These are phyloP conservation scores for Nakazawaea wyomingensis DNA, from an alignment of 805 yeast species.

Conservation along the genomic window DNA sequence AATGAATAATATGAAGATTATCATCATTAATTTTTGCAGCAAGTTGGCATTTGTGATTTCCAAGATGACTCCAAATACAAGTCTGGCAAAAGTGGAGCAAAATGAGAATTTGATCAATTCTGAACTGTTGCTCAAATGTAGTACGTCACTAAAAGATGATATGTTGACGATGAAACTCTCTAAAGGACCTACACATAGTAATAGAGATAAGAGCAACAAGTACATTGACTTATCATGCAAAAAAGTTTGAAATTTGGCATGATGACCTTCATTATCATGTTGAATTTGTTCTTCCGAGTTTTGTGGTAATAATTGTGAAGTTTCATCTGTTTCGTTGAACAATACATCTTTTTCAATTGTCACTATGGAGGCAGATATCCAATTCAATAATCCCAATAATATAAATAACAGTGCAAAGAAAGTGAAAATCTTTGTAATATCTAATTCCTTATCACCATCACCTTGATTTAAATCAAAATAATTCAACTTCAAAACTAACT, in stretches of 20 bases:
- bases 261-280: slow-evolving; percentile 9
- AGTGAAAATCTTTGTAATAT: slow-evolving; percentile 47
- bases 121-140: slow-evolving; percentile 21
- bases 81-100: slow-evolving; percentile 25
- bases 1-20: slow-evolving; percentile 4
- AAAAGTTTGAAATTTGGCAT: slow-evolving; percentile 23
- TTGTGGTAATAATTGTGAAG: slow-evolving; percentile 13
- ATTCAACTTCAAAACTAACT: slow-evolving; percentile 37
- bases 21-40: not conserved
- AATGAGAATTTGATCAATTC: slow-evolving; percentile 16
- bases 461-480: slow-evolving; percentile 27
- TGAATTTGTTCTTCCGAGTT: too few relatives aligned
- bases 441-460: slow-evolving; percentile 22
- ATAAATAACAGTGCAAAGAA: slow-evolving; percentile 50
- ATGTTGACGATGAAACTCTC: slow-evolving; percentile 82
- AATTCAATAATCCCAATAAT: slow-evolving; percentile 51
- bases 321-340: slow-evolving; percentile 26
- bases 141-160: slow-evolving; percentile 56
- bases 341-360: slow-evolving; percentile 48
- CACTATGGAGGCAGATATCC: slow-evolving; percentile 61
- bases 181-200: slow-evolving; percentile 73
- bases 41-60: slow-evolving; percentile 12
- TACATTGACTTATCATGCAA: slow-evolving; percentile 57
- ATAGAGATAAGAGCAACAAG: slow-evolving; percentile 54
- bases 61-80: slow-evolving; percentile 17